Base-by-base conservation (phyloP, 1,284 basidiomycete genomes). In the Malassezia furfur region DNA sequence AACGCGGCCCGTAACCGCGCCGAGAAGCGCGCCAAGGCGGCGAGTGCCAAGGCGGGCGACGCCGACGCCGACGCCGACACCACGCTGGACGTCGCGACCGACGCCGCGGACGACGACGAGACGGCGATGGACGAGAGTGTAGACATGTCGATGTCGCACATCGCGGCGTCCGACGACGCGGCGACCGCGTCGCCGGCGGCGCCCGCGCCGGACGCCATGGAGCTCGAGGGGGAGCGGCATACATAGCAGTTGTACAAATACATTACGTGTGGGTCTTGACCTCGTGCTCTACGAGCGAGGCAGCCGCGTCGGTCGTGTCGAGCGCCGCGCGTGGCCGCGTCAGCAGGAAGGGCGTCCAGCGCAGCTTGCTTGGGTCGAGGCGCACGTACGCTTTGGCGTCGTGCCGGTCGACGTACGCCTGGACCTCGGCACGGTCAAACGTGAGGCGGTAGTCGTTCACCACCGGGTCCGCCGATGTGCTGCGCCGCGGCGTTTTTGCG, bases 321-420 rank as follows among this genome's bases (percentile, higher is more conserved):
- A 45, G 25, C 43, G 21, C 34, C 3, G 47, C 19, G 6, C 30
- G 14, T 10, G 25, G 48, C 25, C 36, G 35, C 8, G 48, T 19
- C 12, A 53, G 37, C 21, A 53, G 21, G 19, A 57, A 57, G 5
- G 54, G 54, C 21, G 54, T 57, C 87, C 94, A 98, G 70, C 89
- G 90, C 59, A 98, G 80, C 74, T 85, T 85, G 67, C 91, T 88
- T 0, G 90, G 84, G 60, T 82, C 83, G 49, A 98, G 80, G 65
- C 78, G 81, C 58, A 91, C 70, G 68, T 91, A 87, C 0, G 85
- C 86, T 75, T 93, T 96, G 19, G 78, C 76, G 63, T 87, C 84
- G 82, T 87, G 88, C 38, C 73, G 75, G 50, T 80, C 81, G 52
- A 96, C 66, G 70, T 85, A 86, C 36, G 78, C 79, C 8, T 80